phyloP scores from a whole-genome alignment of 208 protist species.

The Herpetomonas tarakana region DNA sequence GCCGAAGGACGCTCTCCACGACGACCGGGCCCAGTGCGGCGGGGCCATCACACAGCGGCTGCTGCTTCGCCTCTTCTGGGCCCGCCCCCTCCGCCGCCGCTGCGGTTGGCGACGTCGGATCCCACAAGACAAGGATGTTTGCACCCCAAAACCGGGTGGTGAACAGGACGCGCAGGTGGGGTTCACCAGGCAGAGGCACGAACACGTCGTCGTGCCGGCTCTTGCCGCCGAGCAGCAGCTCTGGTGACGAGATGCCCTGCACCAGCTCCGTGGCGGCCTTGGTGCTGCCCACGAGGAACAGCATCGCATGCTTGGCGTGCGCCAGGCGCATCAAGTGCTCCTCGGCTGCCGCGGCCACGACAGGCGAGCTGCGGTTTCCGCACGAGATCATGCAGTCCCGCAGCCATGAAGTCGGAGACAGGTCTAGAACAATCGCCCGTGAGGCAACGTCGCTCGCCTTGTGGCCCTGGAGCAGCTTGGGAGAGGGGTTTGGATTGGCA shows the following conservation, averaged over 20 bases:
- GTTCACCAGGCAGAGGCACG: conserved; percentile 29
- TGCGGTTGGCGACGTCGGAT: neutral
- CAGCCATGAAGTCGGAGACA: conserved; percentile 48
- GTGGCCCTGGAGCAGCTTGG: conserved; percentile 1
- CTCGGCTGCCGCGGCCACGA: conserved; percentile 32
- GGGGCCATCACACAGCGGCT: neutral
- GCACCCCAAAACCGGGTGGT: conserved; percentile 69
- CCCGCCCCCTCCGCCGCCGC: conserved; percentile 4
- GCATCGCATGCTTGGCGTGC: conserved; percentile 46
- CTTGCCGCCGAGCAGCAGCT: conserved; percentile 31
- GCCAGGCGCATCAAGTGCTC: conserved; percentile 69
- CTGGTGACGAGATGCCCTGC: conserved; percentile 22
- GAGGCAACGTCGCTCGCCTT: conserved; percentile 23
- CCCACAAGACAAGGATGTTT: conserved; percentile 22
- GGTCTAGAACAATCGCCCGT: conserved; percentile 61
- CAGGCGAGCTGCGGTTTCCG: conserved; percentile 16
- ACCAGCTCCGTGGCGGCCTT: conserved; percentile 37
- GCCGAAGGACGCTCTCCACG: conserved; percentile 62
- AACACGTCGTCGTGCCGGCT: conserved; percentile 24
- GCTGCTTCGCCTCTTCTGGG: no score
- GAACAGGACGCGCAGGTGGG: conserved; percentile 42
- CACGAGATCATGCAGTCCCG: conserved; percentile 41
- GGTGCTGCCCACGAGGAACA: conserved; percentile 65
- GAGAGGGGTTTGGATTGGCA: conserved; percentile 20
- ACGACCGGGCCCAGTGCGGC: conserved; percentile 1